Conservation (phyloP, 192 early-diverging fungal species). For the Thoreauomyces humboldtii region DNA sequence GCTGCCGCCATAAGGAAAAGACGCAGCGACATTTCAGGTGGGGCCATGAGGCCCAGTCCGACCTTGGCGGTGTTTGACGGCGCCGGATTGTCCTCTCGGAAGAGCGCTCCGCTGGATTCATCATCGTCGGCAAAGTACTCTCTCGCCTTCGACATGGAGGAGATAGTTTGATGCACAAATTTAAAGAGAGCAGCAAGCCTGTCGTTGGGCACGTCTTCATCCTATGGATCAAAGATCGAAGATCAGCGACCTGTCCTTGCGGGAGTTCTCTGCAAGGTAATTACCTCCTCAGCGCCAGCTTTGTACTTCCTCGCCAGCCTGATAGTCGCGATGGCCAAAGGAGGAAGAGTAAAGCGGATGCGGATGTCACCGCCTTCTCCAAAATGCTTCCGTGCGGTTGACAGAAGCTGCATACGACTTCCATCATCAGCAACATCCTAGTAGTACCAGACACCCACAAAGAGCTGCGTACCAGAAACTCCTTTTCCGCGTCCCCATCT, state of each 20-base stretch:
- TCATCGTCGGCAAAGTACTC: slow-evolving; percentile 45
- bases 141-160: slow-evolving; percentile 57
- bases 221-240: not conserved
- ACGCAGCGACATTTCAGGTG: slow-evolving; percentile 65
- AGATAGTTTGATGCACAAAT: slow-evolving; percentile 85
- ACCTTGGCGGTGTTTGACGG: slow-evolving; percentile 30
- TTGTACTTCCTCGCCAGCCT: slow-evolving; percentile 55
- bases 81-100: slow-evolving; percentile 34
- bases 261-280: too few species aligned
- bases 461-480: slow-evolving; percentile 63
- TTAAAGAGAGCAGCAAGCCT: slow-evolving; percentile 74
- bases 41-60: slow-evolving; percentile 37
- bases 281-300: slow-evolving; percentile 21
- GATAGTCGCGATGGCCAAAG: slow-evolving; percentile 73
- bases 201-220: slow-evolving; percentile 30
- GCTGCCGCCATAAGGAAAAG: slow-evolving; percentile 85
- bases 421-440: not conserved
- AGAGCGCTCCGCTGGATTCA: slow-evolving; percentile 27
- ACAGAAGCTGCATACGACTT: slow-evolving; percentile 57
- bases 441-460: too few species aligned
- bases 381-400: slow-evolving; percentile 80
- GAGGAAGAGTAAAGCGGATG: slow-evolving; percentile 88
- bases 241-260: too few species aligned
- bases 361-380: slow-evolving; percentile 85
- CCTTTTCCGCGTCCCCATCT: slow-evolving; percentile 68